These are phyloP conservation scores for Mycosphaerella sp. DNA, from an alignment of 2,329 filamentous ascomycete genomes.

Conservation along the genomic window DNA sequence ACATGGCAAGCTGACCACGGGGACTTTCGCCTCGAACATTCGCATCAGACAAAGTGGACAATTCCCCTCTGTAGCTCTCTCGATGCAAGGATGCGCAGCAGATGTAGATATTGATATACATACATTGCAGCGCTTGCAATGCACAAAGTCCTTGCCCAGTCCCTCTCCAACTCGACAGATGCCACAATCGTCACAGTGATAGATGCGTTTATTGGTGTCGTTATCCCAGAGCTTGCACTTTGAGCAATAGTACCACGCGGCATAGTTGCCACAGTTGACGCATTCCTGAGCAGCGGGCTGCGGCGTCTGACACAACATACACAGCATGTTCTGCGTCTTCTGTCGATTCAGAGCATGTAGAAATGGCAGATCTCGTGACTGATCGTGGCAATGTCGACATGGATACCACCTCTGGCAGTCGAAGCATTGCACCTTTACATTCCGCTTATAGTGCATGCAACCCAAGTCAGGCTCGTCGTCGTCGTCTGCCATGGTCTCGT, in stretches of 20 bases:
- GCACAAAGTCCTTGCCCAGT: slow-evolving; percentile 92
- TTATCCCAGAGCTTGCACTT: slow-evolving; percentile 98
- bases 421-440: slow-evolving; percentile 91
- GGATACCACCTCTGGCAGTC: slow-evolving; percentile 90
- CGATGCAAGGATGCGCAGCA: slow-evolving; percentile 84
- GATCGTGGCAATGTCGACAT: slow-evolving; percentile 92
- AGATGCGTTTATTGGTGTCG: slow-evolving; percentile 81
- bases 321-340: slow-evolving; percentile 91
- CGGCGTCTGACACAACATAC: slow-evolving; percentile 85
- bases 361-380: slow-evolving; percentile 56
- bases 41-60: slow-evolving; percentile 97
- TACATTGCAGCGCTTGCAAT: slow-evolving; percentile 95
- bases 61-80: slow-evolving; percentile 87
- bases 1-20: slow-evolving; percentile 90
- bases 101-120: slow-evolving; percentile 88
- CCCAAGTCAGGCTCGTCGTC: slow-evolving; percentile 53
- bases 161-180: slow-evolving; percentile 89
- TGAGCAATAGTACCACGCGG: slow-evolving; percentile 86
- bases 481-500: slow-evolving; percentile 30
- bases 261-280: slow-evolving; percentile 64
- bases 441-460: slow-evolving; percentile 88
- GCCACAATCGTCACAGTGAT: slow-evolving; percentile 92
- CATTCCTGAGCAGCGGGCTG: slow-evolving; percentile 77
- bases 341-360: slow-evolving; percentile 60
- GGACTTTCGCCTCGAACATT: slow-evolving; percentile 83